Base-by-base conservation (phyloP, 345 rosid genomes). In the Murraya koenigii region DNA sequence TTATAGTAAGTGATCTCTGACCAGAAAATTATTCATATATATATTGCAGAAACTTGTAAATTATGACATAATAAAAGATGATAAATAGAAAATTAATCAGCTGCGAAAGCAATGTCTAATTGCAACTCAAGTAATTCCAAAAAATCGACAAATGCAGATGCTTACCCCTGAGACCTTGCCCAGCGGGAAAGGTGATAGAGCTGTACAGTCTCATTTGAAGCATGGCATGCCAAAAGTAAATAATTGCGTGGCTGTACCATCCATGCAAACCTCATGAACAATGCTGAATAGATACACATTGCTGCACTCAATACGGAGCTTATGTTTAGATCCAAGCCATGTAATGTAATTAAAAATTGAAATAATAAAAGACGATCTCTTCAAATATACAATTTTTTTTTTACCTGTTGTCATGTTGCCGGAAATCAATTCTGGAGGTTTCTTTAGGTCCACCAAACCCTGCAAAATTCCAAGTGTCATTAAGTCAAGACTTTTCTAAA, bases 361-460 rank as follows among this genome's bases (percentile, higher is more conserved):
- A 23, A 44, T 11, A 25, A 69, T 19, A 33, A 23, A 38, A 1
- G 13, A 10, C 14, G 13, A 23, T 38, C 26, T 39, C 61, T 75
- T 70, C 39, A 68, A 66, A 66, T n/a, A 5, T 1, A 35, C 44
- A 33, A 13, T 30, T 25, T 22, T 70, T 33, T 22, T 22, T 70
- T 38, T 14, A 90, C 97, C 97, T 80, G 90, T 84, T 0, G 97
- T 88, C 97, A 94, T 94, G 84, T 91, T 91, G 75, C 97, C 91
- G 2, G 99, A 96, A 69, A 96, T 92, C 97, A 87, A 84, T 81
- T 96, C 97, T 0, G 98, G 97, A n/a, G 99, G 97, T 79, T 96
- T 96, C 8, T 92, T 82, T 92, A 89, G 89, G 86, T 96, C 98
- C 76, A 85, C 91, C 84, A 96, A 78, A 41, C 99, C 99, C 99